Base-by-base conservation (phyloP, 305 asterid species). In the Andrographis paniculata region DNA sequence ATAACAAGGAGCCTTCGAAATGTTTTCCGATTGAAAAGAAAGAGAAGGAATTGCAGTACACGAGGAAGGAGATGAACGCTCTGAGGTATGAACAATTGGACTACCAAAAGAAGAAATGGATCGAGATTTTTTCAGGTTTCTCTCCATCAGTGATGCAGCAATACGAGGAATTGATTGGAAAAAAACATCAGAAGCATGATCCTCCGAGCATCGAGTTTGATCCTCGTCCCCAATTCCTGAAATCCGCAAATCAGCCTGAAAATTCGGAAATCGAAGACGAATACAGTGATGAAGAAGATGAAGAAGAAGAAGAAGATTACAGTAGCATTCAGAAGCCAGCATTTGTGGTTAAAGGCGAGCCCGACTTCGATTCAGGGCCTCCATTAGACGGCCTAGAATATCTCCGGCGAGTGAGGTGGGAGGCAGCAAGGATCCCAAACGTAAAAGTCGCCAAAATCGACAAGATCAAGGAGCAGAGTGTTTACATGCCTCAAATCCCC, bases 361-460 rank as follows among this genome's bases (percentile, higher is more conserved):
- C 96, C 22, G 77, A 91, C 70, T 91, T 91, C 72, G 94, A 83
- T 45, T 80, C 89, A 45, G 96, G 96, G 47, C 96, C 95, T 71
- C 92, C 95, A 50, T 74, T 64, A 53, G 99, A 91, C 68, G 99
- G 96, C 44, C 75, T 91, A 30, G 99, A 91, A 64, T 91, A 72
- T 73, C 94, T 91, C 57, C 75, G 96, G 72, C 99, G 96, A 52
- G 99, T 91, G 38, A 86, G 98, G 73, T 89, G 96, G 95, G 98
- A 89, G 64, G 74, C 96, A 54, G 71, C 72, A 39, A 74, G 56
- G 53, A 49, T 91, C 52, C 99, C 95, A 27, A 79, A 86, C 39
- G 94, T 86, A 64, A 71, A 63, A 43, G 78, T 80, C 62, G 81
- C 62, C 60, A 77, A 71, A 62, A 70, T 80, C 59, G 77, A 70